Conservation (phyloP, 2,329 filamentous ascomycete species). For the Raffaelea deltoideospora region DNA sequence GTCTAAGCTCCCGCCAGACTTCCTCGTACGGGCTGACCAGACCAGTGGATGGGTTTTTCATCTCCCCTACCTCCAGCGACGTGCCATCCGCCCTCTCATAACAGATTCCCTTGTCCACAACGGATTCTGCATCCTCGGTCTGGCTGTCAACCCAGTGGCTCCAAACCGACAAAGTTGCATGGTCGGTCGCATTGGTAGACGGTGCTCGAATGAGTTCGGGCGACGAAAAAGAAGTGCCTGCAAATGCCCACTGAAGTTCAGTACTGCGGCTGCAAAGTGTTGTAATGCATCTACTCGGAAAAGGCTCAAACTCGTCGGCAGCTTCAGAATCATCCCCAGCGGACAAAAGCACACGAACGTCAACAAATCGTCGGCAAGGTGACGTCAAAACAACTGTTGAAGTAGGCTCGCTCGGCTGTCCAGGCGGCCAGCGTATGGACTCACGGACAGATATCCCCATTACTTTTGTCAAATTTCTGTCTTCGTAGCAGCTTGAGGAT, state of each 20-base stretch:
- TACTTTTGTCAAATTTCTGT: too few species aligned
- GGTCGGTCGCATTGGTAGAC: conserved; percentile 9
- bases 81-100: conserved; percentile 23
- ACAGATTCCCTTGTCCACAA: conserved; percentile 42
- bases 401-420: conserved; percentile 40
- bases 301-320: too few species aligned
- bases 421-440: conserved; percentile 43
- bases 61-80: conserved; percentile 41
- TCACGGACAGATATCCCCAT: conserved; percentile 38
- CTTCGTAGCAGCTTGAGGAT: too few species aligned
- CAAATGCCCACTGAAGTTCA: conserved; percentile 50
- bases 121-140: conserved; percentile 18
- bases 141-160: conserved; percentile 46
- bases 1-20: conserved; percentile 35
- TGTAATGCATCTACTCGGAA: too few species aligned
- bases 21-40: conserved; percentile 46
- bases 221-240: conserved; percentile 35
- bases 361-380: conserved; percentile 40
- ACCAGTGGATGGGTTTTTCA: conserved; percentile 42
- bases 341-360: conserved; percentile 35
- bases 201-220: too few species aligned
- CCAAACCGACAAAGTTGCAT: conserved; percentile 28
- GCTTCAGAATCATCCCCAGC: conserved; percentile 1
- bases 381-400: conserved; percentile 51
- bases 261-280: neutral